Evolutionary conservation across 306 rosid genomes (phyloP).

Genomic region (Vigna angularis): DNA sequence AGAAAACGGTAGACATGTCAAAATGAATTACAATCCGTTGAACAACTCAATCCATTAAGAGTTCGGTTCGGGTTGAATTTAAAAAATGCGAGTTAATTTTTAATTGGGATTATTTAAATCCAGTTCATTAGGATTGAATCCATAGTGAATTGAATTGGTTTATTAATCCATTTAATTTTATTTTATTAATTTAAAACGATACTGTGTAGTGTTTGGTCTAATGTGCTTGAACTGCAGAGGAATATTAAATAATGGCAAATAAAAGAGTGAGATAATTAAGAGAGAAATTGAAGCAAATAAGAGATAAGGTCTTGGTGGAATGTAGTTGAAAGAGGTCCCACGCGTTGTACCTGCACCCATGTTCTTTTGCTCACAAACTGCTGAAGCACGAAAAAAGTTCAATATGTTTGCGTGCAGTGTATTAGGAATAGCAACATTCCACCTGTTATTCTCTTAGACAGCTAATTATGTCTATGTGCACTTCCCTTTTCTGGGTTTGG

Average conservation of each 20-base stretch:
- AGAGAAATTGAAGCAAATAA: conserved; percentile 33
- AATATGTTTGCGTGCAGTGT: conserved; percentile 22
- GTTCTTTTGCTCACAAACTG: conserved; percentile 22
- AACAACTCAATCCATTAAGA: no score
- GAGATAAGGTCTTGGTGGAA: not conserved
- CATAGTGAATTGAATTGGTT: no score
- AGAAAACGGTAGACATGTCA: no score
- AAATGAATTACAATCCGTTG: no score
- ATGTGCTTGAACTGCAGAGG: conserved; percentile 5
- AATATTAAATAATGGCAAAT: conserved; percentile 4
- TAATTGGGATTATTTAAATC: no score
- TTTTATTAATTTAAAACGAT: no score
- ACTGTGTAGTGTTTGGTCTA: not conserved
- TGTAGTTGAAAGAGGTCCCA: conserved; percentile 38
- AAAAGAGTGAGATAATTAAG: conserved; percentile 13
- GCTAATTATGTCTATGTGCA: conserved; percentile 24
- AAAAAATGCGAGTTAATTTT: no score
- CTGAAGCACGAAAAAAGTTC: conserved; percentile 21
- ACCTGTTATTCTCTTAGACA: conserved; percentile 33
- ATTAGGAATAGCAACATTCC: conserved; percentile 41
- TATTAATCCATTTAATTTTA: no score
- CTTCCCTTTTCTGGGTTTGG: conserved; percentile 29
- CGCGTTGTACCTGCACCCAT: conserved; percentile 11
- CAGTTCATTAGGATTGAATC: no score
- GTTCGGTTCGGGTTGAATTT: no score